A percentile compares a stretch with the other conserved stretches of the same genome.
Conservation (phyloP, 208 protist species). For the Vickermania ingenoplastis region DNA sequence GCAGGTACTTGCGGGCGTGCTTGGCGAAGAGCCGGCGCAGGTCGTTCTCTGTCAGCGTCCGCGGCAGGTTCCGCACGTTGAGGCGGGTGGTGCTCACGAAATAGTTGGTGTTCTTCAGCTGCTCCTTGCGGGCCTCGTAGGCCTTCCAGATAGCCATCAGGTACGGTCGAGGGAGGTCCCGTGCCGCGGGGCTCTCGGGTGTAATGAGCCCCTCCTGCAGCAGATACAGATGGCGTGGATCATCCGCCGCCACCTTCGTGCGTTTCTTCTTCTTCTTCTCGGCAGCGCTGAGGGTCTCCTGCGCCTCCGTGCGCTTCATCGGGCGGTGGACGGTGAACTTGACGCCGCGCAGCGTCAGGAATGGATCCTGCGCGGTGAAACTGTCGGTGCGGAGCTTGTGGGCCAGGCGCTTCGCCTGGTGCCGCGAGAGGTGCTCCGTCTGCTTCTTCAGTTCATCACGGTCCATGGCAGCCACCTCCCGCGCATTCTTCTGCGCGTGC, state of each 20-base stretch:
- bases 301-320: conserved; percentile 69
- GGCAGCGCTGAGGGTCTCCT: conserved; percentile 58
- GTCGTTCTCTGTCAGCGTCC: conserved; percentile 80
- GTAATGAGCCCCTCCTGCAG: conserved; percentile 82
- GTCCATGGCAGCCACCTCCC: conserved; percentile 60
- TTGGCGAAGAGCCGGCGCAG: conserved; percentile 72
- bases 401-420: conserved; percentile 63
- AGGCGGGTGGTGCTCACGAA: conserved; percentile 88
- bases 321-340: conserved; percentile 79
- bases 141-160: conserved; percentile 82
- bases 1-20: conserved; percentile 60
- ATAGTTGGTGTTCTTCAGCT: conserved; percentile 86
- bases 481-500: conserved; percentile 78
- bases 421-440: conserved; percentile 67
- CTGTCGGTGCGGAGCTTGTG: conserved; percentile 72
- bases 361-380: conserved; percentile 62
- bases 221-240: conserved; percentile 83
- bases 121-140: conserved; percentile 71
- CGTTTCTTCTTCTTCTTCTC: conserved; percentile 82
- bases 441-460: conserved; percentile 56
- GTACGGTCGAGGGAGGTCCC: conserved; percentile 66
- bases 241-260: conserved; percentile 82
- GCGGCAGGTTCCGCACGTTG: conserved; percentile 86
- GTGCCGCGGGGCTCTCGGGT: conserved; percentile 60
- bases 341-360: conserved; percentile 73